phyloP scores from a whole-genome alignment of 768 basidiomycete genomes.

The Kwoniella sp. region DNA sequence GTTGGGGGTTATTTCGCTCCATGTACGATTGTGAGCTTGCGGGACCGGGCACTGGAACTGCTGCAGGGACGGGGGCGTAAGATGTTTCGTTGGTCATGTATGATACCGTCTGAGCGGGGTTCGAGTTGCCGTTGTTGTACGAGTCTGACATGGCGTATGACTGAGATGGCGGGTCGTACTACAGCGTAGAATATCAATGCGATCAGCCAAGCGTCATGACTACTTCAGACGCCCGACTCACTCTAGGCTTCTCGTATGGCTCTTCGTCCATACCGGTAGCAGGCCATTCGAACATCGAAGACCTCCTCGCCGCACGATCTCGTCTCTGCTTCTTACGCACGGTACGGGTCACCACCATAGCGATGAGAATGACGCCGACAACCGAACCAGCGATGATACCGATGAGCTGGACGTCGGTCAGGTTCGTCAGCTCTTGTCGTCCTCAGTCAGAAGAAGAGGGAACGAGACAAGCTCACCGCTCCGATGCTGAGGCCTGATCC shows the following conservation, averaged over 20 bases:
- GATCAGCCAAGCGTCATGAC: too few species aligned
- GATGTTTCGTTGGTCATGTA: conserved; percentile 23
- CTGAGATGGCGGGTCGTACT: conserved; percentile 43
- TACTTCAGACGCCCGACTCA: conserved; percentile 16
- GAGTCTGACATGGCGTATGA: conserved; percentile 44
- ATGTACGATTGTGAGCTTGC: conserved; percentile 12
- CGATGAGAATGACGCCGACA: conserved; percentile 35
- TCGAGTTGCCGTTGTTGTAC: conserved; percentile 8
- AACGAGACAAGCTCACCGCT: conserved; percentile 47
- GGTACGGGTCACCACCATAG: conserved; percentile 38
- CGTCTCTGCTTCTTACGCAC: conserved; percentile 37
- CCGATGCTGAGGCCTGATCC: conserved; percentile 39
- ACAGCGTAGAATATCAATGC: too few species aligned
- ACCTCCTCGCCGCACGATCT: conserved; percentile 38
- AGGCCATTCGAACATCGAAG: conserved; percentile 47
- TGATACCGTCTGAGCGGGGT: conserved; percentile 11
- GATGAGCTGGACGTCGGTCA: conserved; percentile 29
- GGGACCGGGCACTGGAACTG: neutral
- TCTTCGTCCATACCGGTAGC: conserved; percentile 42
- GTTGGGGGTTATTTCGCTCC: conserved; percentile 13
- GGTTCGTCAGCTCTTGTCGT: too few species aligned
- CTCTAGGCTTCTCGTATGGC: conserved; percentile 42
- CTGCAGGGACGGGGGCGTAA: conserved; percentile 12
- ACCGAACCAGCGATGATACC: conserved; percentile 48
- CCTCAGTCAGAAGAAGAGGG: neutral